Base-by-base conservation (phyloP, 371 early-diverging fungal genomes). In the Mortierella sp. region DNA sequence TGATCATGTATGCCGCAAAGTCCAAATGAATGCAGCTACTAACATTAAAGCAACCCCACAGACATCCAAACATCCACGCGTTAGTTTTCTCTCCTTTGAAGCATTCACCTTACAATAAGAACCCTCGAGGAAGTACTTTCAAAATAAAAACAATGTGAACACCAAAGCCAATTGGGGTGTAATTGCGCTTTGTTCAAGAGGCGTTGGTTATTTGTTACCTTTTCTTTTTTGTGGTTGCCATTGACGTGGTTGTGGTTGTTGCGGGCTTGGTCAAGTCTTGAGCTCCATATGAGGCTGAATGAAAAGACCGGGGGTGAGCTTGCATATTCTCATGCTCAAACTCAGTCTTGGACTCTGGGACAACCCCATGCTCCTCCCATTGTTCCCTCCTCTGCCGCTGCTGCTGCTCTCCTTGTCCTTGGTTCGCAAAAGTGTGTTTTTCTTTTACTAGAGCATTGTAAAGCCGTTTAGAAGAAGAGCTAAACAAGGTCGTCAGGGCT, bases 1-100 rank as follows among this genome's bases (percentile, higher is more conserved):
- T 78, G 73, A 69, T 59, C n/a, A 82, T 31, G 37, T n/a, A 72
- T 26, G 71, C 57, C 43, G 78, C 72, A 24, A 71, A 69, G 2
- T 73, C 79, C 31, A 78, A 57, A 11, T 78, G 64, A 44, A 82
- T 72, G 19, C 50, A 55, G 40, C 79, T 75, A 59, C 13, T 6
- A 31, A 21, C 2, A 50, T 8, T 2, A 48, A 59, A 8, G 50
- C 43, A 6, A n/a, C n/a, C 43, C 2, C 19, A 48, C 21, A 40
- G 13, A 13, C 5, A n/a, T n/a, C 54, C 54, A n/a, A 54, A 54
- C 10, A 57, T 24, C 37, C 21, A 24, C 67, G 67, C 40, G 40
- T 61, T 28, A 57, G 57, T 57, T 54, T 40, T 40, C 6, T 40
- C 43, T 24, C 3, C 54, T 24, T n/a, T 24, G 1, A n/a, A 5